Conservation (phyloP, 2,329 filamentous ascomycete species). For the Neofusicoccum sp. region DNA sequence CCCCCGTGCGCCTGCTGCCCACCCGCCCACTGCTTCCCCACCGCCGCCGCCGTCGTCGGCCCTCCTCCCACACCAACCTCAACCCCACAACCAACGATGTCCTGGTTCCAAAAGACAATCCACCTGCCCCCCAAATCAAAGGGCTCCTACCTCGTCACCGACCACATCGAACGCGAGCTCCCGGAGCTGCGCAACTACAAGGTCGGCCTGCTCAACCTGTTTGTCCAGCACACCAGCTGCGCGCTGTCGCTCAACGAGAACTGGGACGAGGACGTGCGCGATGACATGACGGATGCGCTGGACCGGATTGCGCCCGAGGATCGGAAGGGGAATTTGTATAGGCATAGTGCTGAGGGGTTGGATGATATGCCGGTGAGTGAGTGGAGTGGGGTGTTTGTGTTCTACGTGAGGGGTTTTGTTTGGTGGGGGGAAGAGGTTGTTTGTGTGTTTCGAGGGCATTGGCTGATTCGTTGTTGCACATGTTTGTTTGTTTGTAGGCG, state of each 20-base stretch:
- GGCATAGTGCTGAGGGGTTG: slow-evolving; percentile 78
- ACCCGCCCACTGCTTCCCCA: slow-evolving; percentile 27
- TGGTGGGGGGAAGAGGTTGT: not conserved
- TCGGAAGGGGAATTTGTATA: slow-evolving; percentile 64
- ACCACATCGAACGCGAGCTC: slow-evolving; percentile 66
- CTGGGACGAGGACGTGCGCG: slow-evolving; percentile 77
- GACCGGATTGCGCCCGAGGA: slow-evolving; percentile 88
- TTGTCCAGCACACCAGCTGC: slow-evolving; percentile 93
- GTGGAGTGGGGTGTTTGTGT: not conserved
- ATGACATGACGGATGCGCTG: slow-evolving; percentile 90
- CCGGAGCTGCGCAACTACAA: slow-evolving; percentile 83
- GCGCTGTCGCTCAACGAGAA: slow-evolving; percentile 94
- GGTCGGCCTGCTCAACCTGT: slow-evolving; percentile 71
- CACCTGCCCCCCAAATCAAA: slow-evolving; percentile 72
- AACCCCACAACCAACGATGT: slow-evolving; percentile 47
- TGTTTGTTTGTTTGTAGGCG: slow-evolving; percentile 52
- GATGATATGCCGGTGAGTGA: slow-evolving; percentile 86
- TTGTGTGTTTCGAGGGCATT: not conserved
- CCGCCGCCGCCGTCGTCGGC: slow-evolving; percentile 21
- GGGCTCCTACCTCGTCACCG: slow-evolving; percentile 87
- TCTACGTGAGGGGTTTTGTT: not conserved
- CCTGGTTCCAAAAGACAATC: slow-evolving; percentile 84
- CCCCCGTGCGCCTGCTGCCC: slow-evolving; percentile 34
- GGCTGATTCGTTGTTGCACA: not conserved
- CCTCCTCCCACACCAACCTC: slow-evolving; percentile 28